These are phyloP conservation scores for Aspergillus candidus DNA, from an alignment of 2,329 filamentous ascomycete species.

Conservation along the genomic window DNA sequence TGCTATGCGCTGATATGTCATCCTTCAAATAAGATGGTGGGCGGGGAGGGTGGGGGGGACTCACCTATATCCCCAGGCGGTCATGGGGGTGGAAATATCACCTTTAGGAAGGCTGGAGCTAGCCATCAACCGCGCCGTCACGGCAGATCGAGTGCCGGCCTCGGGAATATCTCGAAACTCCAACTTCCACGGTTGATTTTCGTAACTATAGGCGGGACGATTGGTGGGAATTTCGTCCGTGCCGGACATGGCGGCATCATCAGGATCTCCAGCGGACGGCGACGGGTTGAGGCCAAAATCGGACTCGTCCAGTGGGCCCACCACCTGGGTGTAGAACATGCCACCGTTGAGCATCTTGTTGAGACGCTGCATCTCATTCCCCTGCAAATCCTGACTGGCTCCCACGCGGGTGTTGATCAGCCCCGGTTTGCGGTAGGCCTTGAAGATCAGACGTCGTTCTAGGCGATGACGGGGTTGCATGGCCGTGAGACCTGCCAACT, in stretches of 20 bases:
- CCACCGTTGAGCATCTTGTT: conserved; percentile 46
- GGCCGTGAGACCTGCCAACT: conserved; percentile 56
- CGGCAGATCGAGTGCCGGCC: conserved; percentile 47
- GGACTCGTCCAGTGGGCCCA: conserved; percentile 39
- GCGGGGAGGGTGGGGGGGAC: conserved; percentile 17
- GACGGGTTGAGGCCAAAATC: conserved; percentile 27
- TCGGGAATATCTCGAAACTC: conserved; percentile 47
- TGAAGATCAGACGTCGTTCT: conserved; percentile 55
- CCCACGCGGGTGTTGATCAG: conserved; percentile 35
- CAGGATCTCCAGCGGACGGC: conserved; percentile 18
- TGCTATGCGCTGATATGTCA: not conserved
- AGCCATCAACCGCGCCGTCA: conserved; percentile 49
- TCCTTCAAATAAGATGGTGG: conserved; percentile 1
- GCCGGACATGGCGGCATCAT: conserved; percentile 35
- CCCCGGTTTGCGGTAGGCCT: conserved; percentile 45
- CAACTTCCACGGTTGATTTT: conserved; percentile 38
- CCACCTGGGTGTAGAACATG: conserved; percentile 50
- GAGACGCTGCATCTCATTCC: conserved; percentile 39
- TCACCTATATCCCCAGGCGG: conserved; percentile 49
- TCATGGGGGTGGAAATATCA: conserved; percentile 47
- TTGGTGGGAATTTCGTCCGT: conserved; percentile 14
- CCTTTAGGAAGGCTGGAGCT: conserved; percentile 45
- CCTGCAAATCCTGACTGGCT: conserved; percentile 41
- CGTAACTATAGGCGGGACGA: conserved; percentile 25
- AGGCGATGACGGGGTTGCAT: conserved; percentile 53